Evolutionary conservation across 768 basidiomycete species (phyloP), one percentile per base, ranked within the genome.

Genomic region (Cubamyces sp.): DNA sequence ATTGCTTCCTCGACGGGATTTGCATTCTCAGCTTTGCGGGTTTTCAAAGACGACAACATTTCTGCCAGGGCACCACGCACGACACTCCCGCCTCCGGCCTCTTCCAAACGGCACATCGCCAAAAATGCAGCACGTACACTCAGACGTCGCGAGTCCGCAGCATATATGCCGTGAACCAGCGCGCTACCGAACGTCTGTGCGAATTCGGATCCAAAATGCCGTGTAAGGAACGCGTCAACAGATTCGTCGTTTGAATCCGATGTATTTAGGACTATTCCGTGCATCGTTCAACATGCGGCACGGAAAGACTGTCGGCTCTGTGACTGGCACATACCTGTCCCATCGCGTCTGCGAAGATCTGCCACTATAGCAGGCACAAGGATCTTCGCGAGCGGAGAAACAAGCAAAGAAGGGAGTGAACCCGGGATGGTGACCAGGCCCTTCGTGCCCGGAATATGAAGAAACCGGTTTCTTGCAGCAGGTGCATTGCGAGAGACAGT

Each of bases 111-210:
- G 83, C 86, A 90, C 55, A 97, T 66, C 2, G 78, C 76, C 0
- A 92, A 89, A 69, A 97, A 93, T 1, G 92, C 84, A 2, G 93
- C 82, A 3, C 88, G 83, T 3, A 94, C 78, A 61, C 91, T 92
- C 18, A 98, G 75, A 42, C 77, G 68, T 2, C 90, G 77, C 2
- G 94, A 84, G 68, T 96, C 94, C 0, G 93, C 85, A 1, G 94
- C 94, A 71, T 98, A 98, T 57, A 98, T 91, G 0, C 96, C 96
- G 69, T 97, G 96, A 0, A 94, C 85, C 60, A 97, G 77, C 0
- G 96, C 89, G 37, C 82, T 92, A 70, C 43, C 90, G 57, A 98
- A 81, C 3, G 83, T 81, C 16, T 86, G 82, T 1, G 96, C 93
- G 67, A 96, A 84, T 2, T 79, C 74, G 6, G 79, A 72, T 0